Percentiles rank a stretch among this genome's conserved stretches.
Conservation (phyloP, 2,329 filamentous ascomycete species). For the Monilinia laxa region DNA sequence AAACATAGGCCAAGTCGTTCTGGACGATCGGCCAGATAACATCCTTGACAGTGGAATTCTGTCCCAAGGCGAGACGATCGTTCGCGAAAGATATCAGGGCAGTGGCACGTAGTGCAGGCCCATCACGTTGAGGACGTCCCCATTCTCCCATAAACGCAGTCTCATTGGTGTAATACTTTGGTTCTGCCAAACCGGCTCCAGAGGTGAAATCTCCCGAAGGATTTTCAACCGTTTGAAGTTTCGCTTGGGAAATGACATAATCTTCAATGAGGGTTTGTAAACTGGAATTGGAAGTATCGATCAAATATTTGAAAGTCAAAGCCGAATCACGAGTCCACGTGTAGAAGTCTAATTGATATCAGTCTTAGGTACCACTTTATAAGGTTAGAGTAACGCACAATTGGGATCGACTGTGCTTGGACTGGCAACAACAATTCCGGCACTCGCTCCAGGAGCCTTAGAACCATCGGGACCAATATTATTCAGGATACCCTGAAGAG, state of each 20-base stretch:
- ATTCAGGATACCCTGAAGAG: constrained; percentile 52
- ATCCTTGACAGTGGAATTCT: constrained; percentile 43
- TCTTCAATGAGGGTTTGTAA: constrained; percentile 57
- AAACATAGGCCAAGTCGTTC: constrained; percentile 73
- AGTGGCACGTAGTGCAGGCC: constrained; percentile 74
- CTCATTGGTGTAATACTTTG: constrained; percentile 68
- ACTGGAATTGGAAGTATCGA: constrained; percentile 60
- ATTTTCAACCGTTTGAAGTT: constrained; percentile 57
- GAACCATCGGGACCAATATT: constrained; percentile 56
- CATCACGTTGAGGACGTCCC: constrained; percentile 73
- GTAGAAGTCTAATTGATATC: constrained; percentile 61
- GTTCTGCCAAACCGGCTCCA: constrained; percentile 61
- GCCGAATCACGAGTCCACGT: constrained; percentile 76
- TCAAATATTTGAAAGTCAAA: constrained; percentile 66
- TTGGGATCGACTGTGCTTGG: constrained; percentile 53
- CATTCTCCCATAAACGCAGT: constrained; percentile 58
- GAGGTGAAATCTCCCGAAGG: constrained; percentile 46
- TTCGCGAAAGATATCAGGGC: constrained; percentile 70
- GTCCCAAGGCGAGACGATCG: constrained; percentile 65
- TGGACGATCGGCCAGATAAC: constrained; percentile 71
- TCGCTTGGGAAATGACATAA: constrained; percentile 66
- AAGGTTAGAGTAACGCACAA: constrained; percentile 45
- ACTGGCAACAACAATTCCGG: constrained; percentile 55
- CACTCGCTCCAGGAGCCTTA: constrained; percentile 47
- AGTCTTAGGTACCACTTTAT: constrained; percentile 2